Evolutionary conservation across 2,329 filamentous ascomycete genomes (phyloP).

Genomic region (Ophiobolus disseminans): DNA sequence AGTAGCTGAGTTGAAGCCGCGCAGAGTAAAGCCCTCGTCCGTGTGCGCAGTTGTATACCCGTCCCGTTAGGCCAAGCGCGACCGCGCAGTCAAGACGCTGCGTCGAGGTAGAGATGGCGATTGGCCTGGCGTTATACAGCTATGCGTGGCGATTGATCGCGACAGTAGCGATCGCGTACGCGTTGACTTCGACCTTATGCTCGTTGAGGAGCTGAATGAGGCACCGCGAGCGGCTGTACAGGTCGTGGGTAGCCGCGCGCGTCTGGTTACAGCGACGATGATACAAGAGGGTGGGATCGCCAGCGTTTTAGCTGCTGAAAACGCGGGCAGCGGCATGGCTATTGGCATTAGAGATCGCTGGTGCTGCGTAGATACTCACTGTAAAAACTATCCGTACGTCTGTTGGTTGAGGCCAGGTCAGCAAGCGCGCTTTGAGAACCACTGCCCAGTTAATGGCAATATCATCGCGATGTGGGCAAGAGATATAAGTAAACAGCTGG

Average conservation of each 20-base stretch:
- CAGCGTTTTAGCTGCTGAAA: neutral
- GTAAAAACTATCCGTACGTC: neutral
- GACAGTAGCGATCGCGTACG: neutral
- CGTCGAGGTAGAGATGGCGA: neutral
- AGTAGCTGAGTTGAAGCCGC: neutral
- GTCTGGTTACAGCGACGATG: neutral
- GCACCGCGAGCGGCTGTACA: neutral
- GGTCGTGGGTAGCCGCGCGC: neutral
- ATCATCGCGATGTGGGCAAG: neutral
- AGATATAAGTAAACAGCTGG: neutral
- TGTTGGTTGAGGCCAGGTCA: neutral
- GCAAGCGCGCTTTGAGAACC: neutral
- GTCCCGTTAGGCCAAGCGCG: neutral
- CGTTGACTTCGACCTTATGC: neutral
- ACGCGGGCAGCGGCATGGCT: neutral
- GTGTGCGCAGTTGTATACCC: neutral
- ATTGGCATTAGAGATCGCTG: neutral
- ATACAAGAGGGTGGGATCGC: neutral
- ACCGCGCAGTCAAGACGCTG: neutral
- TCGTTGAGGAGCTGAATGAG: neutral
- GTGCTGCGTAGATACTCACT: neutral
- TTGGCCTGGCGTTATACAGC: neutral
- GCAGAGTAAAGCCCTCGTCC: neutral
- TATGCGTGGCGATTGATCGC: neutral
- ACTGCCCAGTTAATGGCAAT: neutral